A percentile compares a stretch with the other conserved stretches of the same genome.
phyloP scores from a whole-genome alignment of 352 stramenopile genomes.

The Pythium volutum region DNA sequence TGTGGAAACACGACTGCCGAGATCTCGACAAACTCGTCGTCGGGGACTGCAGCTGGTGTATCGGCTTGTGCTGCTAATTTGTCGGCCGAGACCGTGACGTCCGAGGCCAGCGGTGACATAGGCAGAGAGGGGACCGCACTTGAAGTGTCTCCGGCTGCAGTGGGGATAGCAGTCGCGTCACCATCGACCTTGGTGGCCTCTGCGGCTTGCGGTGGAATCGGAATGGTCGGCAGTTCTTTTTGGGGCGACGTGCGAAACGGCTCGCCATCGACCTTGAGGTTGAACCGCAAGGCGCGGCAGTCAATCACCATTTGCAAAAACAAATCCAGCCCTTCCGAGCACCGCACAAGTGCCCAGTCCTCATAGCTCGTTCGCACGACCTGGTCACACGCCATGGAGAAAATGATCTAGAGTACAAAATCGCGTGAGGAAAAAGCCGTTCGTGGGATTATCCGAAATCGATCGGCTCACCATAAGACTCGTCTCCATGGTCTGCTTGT shows the following conservation, averaged over 20 bases:
- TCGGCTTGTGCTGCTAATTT: conserved; percentile 20
- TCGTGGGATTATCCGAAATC: neutral
- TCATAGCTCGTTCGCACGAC: conserved; percentile 76
- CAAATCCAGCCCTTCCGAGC: conserved; percentile 59
- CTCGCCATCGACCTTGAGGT: conserved; percentile 60
- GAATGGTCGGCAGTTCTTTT: conserved; percentile 26
- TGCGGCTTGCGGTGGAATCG: neutral
- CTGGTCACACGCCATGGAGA: conserved; percentile 69
- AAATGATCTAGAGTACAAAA: conserved; percentile 52
- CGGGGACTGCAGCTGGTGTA: conserved; percentile 8
- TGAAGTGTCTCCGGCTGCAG: neutral
- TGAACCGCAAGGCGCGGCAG: conserved; percentile 65
- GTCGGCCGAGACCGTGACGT: conserved; percentile 27
- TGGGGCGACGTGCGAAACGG: conserved; percentile 33
- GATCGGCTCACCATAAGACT: conserved; percentile 57
- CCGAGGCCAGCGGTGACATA: conserved; percentile 20
- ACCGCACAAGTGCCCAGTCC: conserved; percentile 78
- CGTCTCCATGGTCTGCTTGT: conserved; percentile 75
- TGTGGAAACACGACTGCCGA: conserved; percentile 60
- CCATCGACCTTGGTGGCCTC: conserved; percentile 14
- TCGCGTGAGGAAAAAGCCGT: neutral
- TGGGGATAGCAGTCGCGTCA: conserved; percentile 7
- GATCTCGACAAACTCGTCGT: conserved; percentile 43
- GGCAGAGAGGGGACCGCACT: conserved; percentile 2
- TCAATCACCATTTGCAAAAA: conserved; percentile 79